Evolutionary conservation across 23 red algal genomes (phyloP), one percentile per base, ranked within the genome.

Genomic region (Gracilaria domingensis): DNA sequence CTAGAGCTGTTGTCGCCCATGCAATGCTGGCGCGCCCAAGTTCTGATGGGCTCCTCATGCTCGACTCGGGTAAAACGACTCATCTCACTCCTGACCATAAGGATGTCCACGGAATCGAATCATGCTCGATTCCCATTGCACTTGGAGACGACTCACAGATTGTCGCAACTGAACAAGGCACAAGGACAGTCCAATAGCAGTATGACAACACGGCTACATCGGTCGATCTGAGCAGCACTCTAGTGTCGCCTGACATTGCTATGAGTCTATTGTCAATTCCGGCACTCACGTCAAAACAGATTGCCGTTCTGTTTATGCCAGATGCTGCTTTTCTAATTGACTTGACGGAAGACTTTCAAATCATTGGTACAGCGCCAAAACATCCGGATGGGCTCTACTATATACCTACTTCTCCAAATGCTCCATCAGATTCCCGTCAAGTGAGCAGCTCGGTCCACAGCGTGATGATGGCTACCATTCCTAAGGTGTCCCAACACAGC

Each of bases 131-230:
- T 5, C 61, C 61, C 21, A 88, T 88, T 29, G 34, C 84, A 2
- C 66, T 88, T 12, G 84, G 84, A 13, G 65, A 88, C 29, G 39
- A 88, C 84, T 88, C 84, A 0, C 24, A 88, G 34, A 75, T 54
- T 38, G 44, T 28, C 3, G 65, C 37, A 1, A 76, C 84, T 45
- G 56, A 88, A 24, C 37, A 28, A 29, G 84, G 84, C 23, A 33
- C 24, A 47, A 32, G 82, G 38, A 35, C 21, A 1, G 65, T 42
- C 4, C 11, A 44, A 45, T 45, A 18, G 57, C 2, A 60, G 29
- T 25, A 86, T 29, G 13, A 51, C 66, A 42, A 58, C 57, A 0
- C 1, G n/a, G 1, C 28, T 66, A 28, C 42, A 4, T 45, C 11
- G 42, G 42, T 45, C 5, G 11, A 45, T 11, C 26, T 88, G 21